Evolutionary conservation across 768 basidiomycete genomes (phyloP).

Genomic region (Pleurotus pulmonarius): DNA sequence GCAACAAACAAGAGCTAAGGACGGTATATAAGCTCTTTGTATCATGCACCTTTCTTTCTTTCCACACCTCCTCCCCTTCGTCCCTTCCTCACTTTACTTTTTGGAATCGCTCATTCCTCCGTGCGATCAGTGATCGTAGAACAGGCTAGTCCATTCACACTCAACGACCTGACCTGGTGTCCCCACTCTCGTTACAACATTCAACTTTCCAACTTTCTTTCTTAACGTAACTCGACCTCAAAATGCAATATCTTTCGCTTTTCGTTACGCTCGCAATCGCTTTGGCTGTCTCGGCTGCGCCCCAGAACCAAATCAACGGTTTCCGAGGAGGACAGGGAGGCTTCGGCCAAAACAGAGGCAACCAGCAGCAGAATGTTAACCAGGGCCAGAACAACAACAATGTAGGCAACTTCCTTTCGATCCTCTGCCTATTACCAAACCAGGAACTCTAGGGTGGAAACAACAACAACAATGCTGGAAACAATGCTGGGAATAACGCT

Average conservation of each 20-base stretch:
- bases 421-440: too few relatives aligned
- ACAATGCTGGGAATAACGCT: neutral
- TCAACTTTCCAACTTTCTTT: constrained; percentile 12
- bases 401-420: neutral
- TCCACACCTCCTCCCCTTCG: constrained; percentile 6
- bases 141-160: constrained; percentile 7
- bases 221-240: constrained; percentile 6
- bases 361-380: neutral
- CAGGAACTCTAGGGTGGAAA: constrained; percentile 3
- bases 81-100: constrained; percentile 11
- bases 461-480: constrained; percentile 12
- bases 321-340: neutral
- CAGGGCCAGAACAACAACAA: constrained; percentile 3
- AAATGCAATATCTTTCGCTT: constrained; percentile 29
- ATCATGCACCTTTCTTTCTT: neutral
- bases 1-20: constrained; percentile 2
- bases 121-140: constrained; percentile 7
- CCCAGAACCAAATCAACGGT: constrained; percentile 1
- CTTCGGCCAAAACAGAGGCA: constrained; percentile 10
- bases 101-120: constrained; percentile 7
- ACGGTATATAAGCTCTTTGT: neutral
- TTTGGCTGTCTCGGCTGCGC: constrained; percentile 19
- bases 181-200: constrained; percentile 10
- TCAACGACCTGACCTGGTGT: constrained; percentile 17
- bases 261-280: constrained; percentile 22